phyloP scores from a whole-genome alignment of 1,284 basidiomycete genomes.

The Austroboletus novae-zelandiae region DNA sequence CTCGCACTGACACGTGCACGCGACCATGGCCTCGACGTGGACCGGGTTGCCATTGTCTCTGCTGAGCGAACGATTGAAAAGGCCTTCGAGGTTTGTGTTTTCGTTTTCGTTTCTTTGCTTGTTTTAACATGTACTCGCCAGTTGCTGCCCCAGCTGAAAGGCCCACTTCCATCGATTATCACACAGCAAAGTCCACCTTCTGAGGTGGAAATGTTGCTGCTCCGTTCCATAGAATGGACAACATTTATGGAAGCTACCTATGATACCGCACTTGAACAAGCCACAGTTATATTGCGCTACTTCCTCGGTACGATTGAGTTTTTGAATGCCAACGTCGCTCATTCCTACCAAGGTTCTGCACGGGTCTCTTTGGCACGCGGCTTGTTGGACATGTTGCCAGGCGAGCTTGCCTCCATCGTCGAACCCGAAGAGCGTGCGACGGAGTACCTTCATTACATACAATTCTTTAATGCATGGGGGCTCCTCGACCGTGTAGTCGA shows the following conservation, averaged over 20 bases:
- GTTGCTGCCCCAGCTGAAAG: slow-evolving; percentile 48
- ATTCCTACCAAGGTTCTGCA: slow-evolving; percentile 55
- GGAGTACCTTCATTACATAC: slow-evolving; percentile 71
- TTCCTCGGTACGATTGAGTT: slow-evolving; percentile 66
- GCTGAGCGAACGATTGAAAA: slow-evolving; percentile 79
- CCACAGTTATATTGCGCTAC: slow-evolving; percentile 83
- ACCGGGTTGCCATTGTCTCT: slow-evolving; percentile 77
- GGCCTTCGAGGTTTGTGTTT: slow-evolving; percentile 58
- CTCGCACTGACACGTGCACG: slow-evolving; percentile 74
- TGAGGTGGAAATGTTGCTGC: slow-evolving; percentile 64
- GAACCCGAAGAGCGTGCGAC: slow-evolving; percentile 63
- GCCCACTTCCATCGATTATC: slow-evolving; percentile 62
- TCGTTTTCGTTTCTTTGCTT: not conserved
- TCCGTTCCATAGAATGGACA: slow-evolving; percentile 94
- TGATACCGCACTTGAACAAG: slow-evolving; percentile 77
- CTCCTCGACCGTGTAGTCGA: slow-evolving; percentile 56
- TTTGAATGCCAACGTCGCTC: not conserved
- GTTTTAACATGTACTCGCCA: not conserved
- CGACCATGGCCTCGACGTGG: slow-evolving; percentile 82
- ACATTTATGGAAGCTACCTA: slow-evolving; percentile 75
- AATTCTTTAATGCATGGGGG: slow-evolving; percentile 73
- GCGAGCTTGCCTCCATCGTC: slow-evolving; percentile 55
- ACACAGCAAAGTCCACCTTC: slow-evolving; percentile 48
- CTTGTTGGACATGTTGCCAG: slow-evolving; percentile 65
- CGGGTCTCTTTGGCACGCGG: slow-evolving; percentile 69